Percentiles rank a stretch among this genome's conserved stretches.
Evolutionary conservation across 2,329 filamentous ascomycete species (phyloP).

Genomic region (Thelonectria blattea): DNA sequence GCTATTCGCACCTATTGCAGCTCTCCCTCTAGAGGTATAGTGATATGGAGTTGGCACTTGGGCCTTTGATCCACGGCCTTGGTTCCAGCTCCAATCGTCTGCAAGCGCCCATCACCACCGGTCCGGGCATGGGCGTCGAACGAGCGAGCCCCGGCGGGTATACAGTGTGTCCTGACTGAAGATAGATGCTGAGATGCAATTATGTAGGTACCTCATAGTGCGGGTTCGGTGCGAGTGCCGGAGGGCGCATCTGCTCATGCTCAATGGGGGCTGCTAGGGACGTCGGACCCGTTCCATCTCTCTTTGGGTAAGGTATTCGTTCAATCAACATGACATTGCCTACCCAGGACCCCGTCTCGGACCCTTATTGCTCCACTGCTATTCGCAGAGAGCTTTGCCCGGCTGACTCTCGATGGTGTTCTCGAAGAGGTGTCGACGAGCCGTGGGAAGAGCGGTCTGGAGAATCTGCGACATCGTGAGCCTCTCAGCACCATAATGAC

Average conservation of each 20-base stretch:
- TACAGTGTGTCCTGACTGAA: slow-evolving; percentile 1
- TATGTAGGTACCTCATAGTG: not conserved
- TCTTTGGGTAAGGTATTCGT: slow-evolving; percentile 13
- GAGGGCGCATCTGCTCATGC: slow-evolving; percentile 12
- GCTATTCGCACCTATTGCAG: not conserved
- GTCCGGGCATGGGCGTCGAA: slow-evolving; percentile 13
- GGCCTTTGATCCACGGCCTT: slow-evolving; percentile 15
- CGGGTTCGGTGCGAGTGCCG: slow-evolving; percentile 16
- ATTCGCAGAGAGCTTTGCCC: not conserved
- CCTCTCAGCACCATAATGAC: not conserved
- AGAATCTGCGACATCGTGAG: not conserved
- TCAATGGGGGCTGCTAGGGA: slow-evolving; percentile 20
- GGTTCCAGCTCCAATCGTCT: slow-evolving; percentile 17
- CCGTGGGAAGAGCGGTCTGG: not conserved
- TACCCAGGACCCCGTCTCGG: slow-evolving; percentile 1
- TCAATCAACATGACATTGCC: slow-evolving; percentile 13
- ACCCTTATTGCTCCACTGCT: slow-evolving; percentile 10
- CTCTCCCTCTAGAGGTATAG: slow-evolving; percentile 13
- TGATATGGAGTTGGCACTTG: slow-evolving; percentile 4
- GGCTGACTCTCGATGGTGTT: not conserved
- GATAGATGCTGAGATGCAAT: slow-evolving; percentile 3
- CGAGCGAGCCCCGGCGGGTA: slow-evolving; percentile 11
- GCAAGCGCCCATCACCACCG: slow-evolving; percentile 19
- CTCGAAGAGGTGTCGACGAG: not conserved
- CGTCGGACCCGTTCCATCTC: slow-evolving; percentile 5